phyloP scores from a whole-genome alignment of 768 basidiomycete species.

The Russula vinacea region DNA sequence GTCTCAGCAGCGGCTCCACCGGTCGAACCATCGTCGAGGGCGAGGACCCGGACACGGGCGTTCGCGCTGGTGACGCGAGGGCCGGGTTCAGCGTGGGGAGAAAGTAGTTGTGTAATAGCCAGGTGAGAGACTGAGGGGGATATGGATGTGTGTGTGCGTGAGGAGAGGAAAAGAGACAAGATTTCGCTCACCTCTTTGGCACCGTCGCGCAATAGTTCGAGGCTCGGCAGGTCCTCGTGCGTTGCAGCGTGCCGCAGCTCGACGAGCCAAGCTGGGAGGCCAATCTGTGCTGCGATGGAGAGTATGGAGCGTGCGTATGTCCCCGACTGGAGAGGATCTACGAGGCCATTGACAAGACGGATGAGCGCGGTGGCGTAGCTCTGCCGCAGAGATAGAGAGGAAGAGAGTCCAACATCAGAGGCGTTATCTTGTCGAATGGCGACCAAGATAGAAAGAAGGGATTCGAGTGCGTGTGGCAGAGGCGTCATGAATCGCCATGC shows the following conservation, averaged over 20 bases:
- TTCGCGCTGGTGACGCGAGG: constrained; percentile 32
- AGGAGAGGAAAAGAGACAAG: background rate
- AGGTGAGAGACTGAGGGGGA: constrained; percentile 61
- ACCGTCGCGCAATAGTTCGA: constrained; percentile 74
- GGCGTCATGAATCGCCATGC: constrained; percentile 74
- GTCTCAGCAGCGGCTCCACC: constrained; percentile 62
- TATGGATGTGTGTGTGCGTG: background rate
- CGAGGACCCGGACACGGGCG: too few relatives aligned
- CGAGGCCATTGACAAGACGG: constrained; percentile 89
- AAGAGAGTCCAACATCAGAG: constrained; percentile 31
- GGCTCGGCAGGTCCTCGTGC: constrained; percentile 88
- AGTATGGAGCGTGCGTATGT: constrained; percentile 89
- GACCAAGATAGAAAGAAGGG: constrained; percentile 59
- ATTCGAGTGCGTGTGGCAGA: constrained; percentile 81
- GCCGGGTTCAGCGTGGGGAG: constrained; percentile 64
- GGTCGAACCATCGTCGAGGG: constrained; percentile 44
- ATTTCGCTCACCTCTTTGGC: constrained; percentile 56
- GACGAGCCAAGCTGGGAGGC: constrained; percentile 84
- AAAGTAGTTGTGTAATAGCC: constrained; percentile 85
- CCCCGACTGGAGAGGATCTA: constrained; percentile 89
- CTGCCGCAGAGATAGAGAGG: constrained; percentile 60
- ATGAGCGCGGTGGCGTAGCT: constrained; percentile 79
- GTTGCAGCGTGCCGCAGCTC: constrained; percentile 93
- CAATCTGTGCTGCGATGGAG: constrained; percentile 80
- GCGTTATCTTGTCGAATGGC: constrained; percentile 55